phyloP scores from a whole-genome alignment of 176 grass and related monocot species.

The Aegilops umbellulata region DNA sequence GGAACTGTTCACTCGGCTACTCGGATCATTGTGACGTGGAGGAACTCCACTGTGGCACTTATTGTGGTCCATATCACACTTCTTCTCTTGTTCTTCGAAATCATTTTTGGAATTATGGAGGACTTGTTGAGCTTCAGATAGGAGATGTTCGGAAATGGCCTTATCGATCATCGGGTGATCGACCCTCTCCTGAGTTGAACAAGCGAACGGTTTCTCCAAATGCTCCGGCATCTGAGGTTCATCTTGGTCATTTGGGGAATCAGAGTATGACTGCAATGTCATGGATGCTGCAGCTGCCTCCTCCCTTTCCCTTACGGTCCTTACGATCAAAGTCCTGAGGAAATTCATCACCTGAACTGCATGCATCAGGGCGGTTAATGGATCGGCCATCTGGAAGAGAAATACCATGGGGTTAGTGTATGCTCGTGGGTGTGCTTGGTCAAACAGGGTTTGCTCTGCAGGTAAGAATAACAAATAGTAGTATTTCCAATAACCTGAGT shows the following conservation, averaged over 20 bases:
- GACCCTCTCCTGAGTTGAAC: slow-evolving; percentile 8
- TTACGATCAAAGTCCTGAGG: slow-evolving; percentile 75
- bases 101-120: background rate
- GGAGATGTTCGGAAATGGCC: slow-evolving; percentile 43
- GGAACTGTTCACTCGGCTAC: slow-evolving; percentile 20
- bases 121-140: slow-evolving; percentile 35
- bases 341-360: slow-evolving; percentile 98
- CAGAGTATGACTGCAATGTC: slow-evolving; percentile 44
- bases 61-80: slow-evolving; percentile 30
- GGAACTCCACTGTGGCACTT: slow-evolving; percentile 29
- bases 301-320: slow-evolving; percentile 70
- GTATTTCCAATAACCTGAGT: slow-evolving; percentile 65
- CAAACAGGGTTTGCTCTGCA: background rate
- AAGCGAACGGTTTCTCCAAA: slow-evolving; percentile 11
- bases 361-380: slow-evolving; percentile 86
- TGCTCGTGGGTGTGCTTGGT: background rate
- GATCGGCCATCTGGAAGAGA: slow-evolving; percentile 89
- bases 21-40: background rate
- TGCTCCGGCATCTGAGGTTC: slow-evolving; percentile 29
- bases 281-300: slow-evolving; percentile 24
- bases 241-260: slow-evolving; percentile 59
- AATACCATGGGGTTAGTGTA: slow-evolving; percentile 15
- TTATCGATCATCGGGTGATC: slow-evolving; percentile 46
- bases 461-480: background rate
- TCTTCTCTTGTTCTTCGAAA: slow-evolving; percentile 31